Conservation (phyloP, 306 rosid species). For the Phaseolus lunatus region DNA sequence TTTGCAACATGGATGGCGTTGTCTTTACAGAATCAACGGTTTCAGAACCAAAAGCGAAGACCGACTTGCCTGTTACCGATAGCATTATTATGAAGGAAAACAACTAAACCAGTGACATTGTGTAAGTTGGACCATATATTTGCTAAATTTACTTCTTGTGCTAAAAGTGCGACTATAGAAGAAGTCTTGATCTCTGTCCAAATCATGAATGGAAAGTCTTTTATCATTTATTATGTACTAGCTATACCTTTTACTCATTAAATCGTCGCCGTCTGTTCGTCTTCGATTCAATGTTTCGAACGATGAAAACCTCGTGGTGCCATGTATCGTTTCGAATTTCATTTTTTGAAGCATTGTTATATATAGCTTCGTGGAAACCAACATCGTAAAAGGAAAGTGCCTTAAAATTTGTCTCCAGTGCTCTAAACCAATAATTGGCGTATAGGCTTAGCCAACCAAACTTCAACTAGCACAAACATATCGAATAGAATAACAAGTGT, state of each 20-base stretch:
- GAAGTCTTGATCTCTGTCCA: constrained; percentile 30
- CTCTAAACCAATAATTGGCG: too few species aligned
- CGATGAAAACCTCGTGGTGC: constrained; percentile 2
- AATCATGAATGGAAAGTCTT: constrained; percentile 30
- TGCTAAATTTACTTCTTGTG: constrained; percentile 28
- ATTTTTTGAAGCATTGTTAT: neutral
- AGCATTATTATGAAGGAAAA: constrained; percentile 49
- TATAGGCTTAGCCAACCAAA: too few species aligned
- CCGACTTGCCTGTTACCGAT: constrained; percentile 27
- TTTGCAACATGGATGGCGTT: constrained; percentile 56
- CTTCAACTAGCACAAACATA: too few species aligned
- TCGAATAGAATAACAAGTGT: too few species aligned
- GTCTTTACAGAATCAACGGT: constrained; percentile 47
- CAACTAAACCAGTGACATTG: constrained; percentile 48
- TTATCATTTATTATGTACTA: constrained; percentile 21
- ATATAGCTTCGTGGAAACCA: neutral
- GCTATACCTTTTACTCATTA: constrained; percentile 20
- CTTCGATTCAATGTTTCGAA: neutral
- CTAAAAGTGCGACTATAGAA: constrained; percentile 29
- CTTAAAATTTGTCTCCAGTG: too few species aligned
- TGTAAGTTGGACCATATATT: constrained; percentile 9
- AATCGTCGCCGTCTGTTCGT: neutral
- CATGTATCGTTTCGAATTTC: neutral
- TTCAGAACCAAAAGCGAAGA: constrained; percentile 46
- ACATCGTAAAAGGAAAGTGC: too few species aligned